A percentile compares a stretch with the other conserved stretches of the same genome.
Conservation (phyloP, 164 flowering plant genomes). For the Chloranthus sessilifolius region DNA sequence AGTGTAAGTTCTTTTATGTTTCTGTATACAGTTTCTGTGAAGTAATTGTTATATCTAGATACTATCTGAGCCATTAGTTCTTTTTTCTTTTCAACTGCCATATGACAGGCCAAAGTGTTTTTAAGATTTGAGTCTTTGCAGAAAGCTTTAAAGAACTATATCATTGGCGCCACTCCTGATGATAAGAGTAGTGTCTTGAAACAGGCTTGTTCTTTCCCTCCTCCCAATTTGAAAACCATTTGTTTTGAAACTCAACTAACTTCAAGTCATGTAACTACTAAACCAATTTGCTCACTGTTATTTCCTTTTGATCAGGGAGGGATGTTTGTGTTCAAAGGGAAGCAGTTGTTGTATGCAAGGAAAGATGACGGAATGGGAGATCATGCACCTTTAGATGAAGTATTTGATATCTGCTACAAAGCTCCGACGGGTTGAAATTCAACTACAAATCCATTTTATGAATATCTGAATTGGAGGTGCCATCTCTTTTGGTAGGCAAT, state of each 20-base stretch:
- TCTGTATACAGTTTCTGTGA: too few species aligned
- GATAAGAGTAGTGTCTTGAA: constrained; percentile 76
- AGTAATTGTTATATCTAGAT: too few species aligned
- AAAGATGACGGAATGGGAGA: constrained; percentile 96
- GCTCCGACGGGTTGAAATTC: too few species aligned
- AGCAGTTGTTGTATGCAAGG: constrained; percentile 68
- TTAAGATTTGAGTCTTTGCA: constrained; percentile 47
- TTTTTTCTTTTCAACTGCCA: constrained; percentile 3
- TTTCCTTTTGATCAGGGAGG: constrained; percentile 55
- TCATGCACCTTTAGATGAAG: constrained; percentile 80
- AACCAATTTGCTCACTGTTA: too few species aligned
- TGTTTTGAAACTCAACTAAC: too few species aligned
- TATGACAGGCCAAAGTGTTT: constrained; percentile 66
- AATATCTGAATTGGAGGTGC: too few species aligned
- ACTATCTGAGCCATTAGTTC: too few species aligned
- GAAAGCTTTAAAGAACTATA: constrained; percentile 71
- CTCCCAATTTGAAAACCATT: not conserved
- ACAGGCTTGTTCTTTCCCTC: constrained; percentile 44
- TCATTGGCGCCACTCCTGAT: constrained; percentile 79
- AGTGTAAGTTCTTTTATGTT: constrained; percentile 60
- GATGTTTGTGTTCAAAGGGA: constrained; percentile 92
- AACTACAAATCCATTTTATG: too few species aligned
- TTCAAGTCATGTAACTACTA: too few species aligned
- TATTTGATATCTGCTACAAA: constrained; percentile 61
- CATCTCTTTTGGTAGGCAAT: too few species aligned